A percentile compares a stretch with the other conserved stretches of the same genome.
Conservation (phyloP, 139 green algal genomes). For the Pleodorina starrii region DNA sequence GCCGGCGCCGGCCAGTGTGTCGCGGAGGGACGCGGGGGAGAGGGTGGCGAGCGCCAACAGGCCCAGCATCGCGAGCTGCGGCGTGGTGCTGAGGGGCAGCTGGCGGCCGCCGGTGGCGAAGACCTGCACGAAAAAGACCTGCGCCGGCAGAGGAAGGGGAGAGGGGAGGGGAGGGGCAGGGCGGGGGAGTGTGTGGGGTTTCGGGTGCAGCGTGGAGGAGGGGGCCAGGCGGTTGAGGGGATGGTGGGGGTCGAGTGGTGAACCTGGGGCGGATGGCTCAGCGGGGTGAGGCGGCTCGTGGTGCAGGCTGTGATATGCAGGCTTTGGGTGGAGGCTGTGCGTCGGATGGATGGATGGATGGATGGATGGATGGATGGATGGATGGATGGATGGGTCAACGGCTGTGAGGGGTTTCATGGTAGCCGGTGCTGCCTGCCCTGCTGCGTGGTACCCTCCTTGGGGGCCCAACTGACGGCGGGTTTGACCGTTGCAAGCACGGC, state of each 20-base stretch:
- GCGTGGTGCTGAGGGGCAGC: conserved; percentile 32
- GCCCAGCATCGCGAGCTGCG: not conserved
- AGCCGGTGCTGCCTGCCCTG: too few relatives aligned
- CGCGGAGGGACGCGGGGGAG: not conserved
- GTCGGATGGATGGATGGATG: too few relatives aligned
- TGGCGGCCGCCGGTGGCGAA: conserved; percentile 12
- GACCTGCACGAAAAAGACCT: conserved; percentile 23
- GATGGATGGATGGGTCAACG: too few relatives aligned
- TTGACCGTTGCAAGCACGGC: too few relatives aligned
- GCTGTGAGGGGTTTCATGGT: too few relatives aligned
- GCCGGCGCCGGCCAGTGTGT: not conserved
- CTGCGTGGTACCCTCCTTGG: too few relatives aligned
- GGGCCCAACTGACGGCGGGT: too few relatives aligned
- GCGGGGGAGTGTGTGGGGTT: not conserved
- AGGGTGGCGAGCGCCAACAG: not conserved
- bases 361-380: too few relatives aligned
- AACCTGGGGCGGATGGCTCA: not conserved
- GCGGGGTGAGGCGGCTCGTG: too few relatives aligned
- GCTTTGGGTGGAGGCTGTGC: too few relatives aligned
- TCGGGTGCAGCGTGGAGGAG: not conserved
- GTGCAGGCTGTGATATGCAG: too few relatives aligned
- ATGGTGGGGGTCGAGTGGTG: not conserved
- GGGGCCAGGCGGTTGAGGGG: too few relatives aligned
- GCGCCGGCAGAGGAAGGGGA: not conserved
- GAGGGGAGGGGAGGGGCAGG: not conserved